Evolutionary conservation across 169 alveolate species (phyloP).

Genomic region (Plasmodium inui): DNA sequence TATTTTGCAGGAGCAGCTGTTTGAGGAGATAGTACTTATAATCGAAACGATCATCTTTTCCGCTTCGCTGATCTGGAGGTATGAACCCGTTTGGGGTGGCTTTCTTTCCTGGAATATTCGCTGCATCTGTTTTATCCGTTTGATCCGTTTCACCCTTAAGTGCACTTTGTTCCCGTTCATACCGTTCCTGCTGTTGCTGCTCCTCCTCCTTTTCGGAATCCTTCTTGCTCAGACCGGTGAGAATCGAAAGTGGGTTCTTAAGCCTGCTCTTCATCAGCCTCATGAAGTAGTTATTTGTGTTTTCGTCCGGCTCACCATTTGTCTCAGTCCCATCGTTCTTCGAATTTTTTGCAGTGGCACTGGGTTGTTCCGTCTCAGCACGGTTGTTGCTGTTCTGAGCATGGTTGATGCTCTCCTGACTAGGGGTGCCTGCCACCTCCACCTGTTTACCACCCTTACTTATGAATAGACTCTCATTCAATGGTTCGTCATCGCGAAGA

Average conservation of each 20-base stretch:
- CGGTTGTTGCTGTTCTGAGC: background rate
- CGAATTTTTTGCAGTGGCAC: background rate
- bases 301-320: slow-evolving; percentile 2
- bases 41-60: background rate
- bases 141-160: background rate
- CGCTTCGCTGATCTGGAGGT: background rate
- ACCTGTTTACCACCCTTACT: background rate
- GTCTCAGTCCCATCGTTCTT: background rate
- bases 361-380: background rate
- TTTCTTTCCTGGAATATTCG: background rate
- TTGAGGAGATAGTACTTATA: slow-evolving; percentile 26
- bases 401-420: background rate
- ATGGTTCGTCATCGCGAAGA: background rate
- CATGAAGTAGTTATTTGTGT: slow-evolving; percentile 5
- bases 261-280: slow-evolving; percentile 39
- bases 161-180: background rate
- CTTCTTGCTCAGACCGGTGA: background rate
- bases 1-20: background rate
- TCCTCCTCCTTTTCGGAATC: background rate
- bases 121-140: background rate
- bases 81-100: background rate
- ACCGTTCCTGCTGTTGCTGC: background rate
- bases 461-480: background rate
- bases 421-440: background rate
- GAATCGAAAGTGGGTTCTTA: slow-evolving; percentile 8